Conservation (phyloP, 192 early-diverging fungal genomes). For the Entomortierella lignicola region DNA sequence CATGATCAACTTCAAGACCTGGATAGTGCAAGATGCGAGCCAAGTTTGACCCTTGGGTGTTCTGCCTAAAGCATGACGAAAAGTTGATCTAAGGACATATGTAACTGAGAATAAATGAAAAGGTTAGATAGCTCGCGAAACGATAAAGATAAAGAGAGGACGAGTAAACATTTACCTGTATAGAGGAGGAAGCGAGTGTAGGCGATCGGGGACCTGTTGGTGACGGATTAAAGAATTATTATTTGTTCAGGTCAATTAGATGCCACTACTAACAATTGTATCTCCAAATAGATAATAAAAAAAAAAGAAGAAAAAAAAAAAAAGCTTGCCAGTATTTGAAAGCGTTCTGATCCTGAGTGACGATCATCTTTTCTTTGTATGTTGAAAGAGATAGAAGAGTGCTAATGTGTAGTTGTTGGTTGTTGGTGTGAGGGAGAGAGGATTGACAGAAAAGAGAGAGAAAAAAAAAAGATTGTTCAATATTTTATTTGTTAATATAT, state of each 20-base stretch:
- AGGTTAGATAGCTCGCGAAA: conserved; percentile 8
- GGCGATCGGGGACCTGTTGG: conserved; percentile 33
- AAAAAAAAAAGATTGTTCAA: too few species aligned
- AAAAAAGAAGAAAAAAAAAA: neutral
- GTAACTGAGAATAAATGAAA: conserved; percentile 12
- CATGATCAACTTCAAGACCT: conserved; percentile 30
- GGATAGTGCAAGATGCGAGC: conserved; percentile 8
- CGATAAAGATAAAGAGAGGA: neutral
- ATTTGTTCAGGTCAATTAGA: too few species aligned
- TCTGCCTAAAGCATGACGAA: conserved; percentile 31
- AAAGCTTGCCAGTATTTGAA: conserved; percentile 32
- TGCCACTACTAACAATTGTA: too few species aligned
- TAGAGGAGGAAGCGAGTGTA: conserved; percentile 42
- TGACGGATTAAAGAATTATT: neutral
- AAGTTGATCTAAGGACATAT: conserved; percentile 20
- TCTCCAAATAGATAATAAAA: too few species aligned
- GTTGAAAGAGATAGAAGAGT: too few species aligned
- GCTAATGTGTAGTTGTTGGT: too few species aligned
- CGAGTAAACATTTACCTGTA: conserved; percentile 12
- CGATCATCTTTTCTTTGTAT: too few species aligned
- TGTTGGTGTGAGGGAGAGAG: too few species aligned
- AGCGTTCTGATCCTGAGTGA: conserved; percentile 22
- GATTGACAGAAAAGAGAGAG: too few species aligned
- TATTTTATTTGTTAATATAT: too few species aligned
- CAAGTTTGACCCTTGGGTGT: conserved; percentile 43